These are phyloP conservation scores for Vigna reflexopilosa DNA, from an alignment of 306 rosid species.

Conservation along the genomic window DNA sequence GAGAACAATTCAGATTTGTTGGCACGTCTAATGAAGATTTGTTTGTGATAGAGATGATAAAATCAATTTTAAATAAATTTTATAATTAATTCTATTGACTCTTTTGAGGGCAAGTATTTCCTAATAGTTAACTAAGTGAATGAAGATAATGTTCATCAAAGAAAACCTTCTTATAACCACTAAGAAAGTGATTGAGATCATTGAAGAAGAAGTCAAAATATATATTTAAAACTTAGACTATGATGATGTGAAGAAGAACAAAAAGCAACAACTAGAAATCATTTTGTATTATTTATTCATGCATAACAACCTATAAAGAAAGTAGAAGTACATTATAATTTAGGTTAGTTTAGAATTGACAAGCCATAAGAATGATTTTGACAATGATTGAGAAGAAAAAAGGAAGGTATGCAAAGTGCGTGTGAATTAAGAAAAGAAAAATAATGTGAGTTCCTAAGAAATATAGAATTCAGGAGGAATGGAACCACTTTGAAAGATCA, in stretches of 20 bases:
- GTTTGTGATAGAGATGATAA: neutral
- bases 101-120: too few relatives aligned
- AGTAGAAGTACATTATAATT: neutral
- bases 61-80: neutral
- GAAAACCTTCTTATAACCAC: too few relatives aligned
- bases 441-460: neutral
- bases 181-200: too few relatives aligned
- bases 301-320: neutral
- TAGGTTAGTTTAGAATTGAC: slow-evolving; percentile 1
- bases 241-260: too few relatives aligned
- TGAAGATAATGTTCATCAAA: too few relatives aligned
- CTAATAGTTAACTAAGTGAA: too few relatives aligned
- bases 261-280: neutral
- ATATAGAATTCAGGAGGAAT: neutral
- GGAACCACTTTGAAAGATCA: slow-evolving; percentile 30
- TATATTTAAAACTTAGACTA: too few relatives aligned
- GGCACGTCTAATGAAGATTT: neutral
- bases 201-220: too few relatives aligned
- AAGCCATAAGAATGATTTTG: neutral
- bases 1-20: neutral
- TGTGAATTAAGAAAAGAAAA: slow-evolving; percentile 19
- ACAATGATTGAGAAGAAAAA: neutral
- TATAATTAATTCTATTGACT: neutral
- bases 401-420: slow-evolving; percentile 21
- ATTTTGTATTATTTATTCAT: neutral